Evolutionary conservation across 371 early-diverging fungal genomes (phyloP), one percentile per base, ranked within the genome.

Genomic region (Mucor piriformis): DNA sequence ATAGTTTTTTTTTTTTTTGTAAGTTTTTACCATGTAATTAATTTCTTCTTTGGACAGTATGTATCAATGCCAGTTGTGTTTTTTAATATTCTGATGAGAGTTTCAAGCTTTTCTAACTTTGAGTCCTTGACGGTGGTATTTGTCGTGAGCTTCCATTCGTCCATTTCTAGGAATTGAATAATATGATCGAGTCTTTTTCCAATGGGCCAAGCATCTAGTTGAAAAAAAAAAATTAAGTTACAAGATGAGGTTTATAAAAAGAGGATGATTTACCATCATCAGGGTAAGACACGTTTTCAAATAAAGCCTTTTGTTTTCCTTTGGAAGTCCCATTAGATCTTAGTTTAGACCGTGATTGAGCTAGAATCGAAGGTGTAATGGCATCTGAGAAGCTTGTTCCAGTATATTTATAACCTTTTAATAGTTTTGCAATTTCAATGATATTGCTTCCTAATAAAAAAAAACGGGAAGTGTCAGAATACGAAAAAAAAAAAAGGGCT

Each of bases 251-350:
- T 43, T 54, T 24, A 20, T 46, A 37, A 37, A 11, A 34, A 11
- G 40, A 18, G 48, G n/a, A n/a, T n/a, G n/a, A n/a, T n/a, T n/a
- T 69, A 76, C 79, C 79, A 57, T 79, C 79, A 56, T 79, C 76
- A 32, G 76, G 76, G 50, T 67, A 79, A 27, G 74, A 70, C n/a
- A 70, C 60, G 33, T 64, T 74, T 16, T 79, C 76, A 29, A 76
- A 67, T 0, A 64, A 57, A 7, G 67, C 64, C 33, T 74, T 73
- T 43, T 74, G 69, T 50, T 76, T 76, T 13, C 70, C 73, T 60
- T 69, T 72, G 1, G 72, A 69, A 2, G 61, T 63, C 8, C 35
- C 53, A 50, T 72, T 76, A 2, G 81, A 73, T n/a, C 66, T 61
- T 52, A 69, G 52, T 52, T 73, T 75, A 5, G 64, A 62, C 3